Conservation (phyloP, 78 protist species). For the Neovahlkampfia damariscottae region DNA sequence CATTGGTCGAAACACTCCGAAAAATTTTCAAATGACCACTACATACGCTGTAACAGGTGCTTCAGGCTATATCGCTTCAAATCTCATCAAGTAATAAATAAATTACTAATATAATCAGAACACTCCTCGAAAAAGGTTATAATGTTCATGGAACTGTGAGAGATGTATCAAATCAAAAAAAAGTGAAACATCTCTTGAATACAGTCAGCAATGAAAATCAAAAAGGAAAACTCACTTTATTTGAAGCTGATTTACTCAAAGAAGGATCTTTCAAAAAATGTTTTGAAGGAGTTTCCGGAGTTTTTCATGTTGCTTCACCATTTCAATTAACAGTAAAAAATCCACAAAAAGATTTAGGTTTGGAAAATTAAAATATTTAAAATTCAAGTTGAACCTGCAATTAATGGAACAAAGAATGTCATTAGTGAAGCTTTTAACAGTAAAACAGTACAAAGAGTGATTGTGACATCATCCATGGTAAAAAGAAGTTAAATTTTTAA, state of each 20-base stretch:
- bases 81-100: too few relatives aligned
- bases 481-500: background rate
- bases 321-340: background rate
- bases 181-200: background rate
- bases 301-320: conserved; percentile 4
- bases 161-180: too few relatives aligned
- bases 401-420: background rate
- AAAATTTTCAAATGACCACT: too few relatives aligned
- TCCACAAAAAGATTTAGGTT: background rate
- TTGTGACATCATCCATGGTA: background rate
- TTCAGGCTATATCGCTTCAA: background rate
- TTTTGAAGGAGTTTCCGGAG: background rate
- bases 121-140: conserved; percentile 1
- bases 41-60: conserved; percentile 14
- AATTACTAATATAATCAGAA: too few relatives aligned
- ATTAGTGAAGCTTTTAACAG: background rate
- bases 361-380: too few relatives aligned
- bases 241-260: conserved; percentile 2
- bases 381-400: conserved; percentile 1
- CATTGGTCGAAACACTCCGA: too few relatives aligned
- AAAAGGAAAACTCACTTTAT: background rate
- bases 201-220: too few relatives aligned
- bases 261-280: background rate
- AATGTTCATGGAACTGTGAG: conserved; percentile 13
- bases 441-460: background rate